Conservation (phyloP, 768 basidiomycete genomes). For the Candolleomyces aberdarensis region DNA sequence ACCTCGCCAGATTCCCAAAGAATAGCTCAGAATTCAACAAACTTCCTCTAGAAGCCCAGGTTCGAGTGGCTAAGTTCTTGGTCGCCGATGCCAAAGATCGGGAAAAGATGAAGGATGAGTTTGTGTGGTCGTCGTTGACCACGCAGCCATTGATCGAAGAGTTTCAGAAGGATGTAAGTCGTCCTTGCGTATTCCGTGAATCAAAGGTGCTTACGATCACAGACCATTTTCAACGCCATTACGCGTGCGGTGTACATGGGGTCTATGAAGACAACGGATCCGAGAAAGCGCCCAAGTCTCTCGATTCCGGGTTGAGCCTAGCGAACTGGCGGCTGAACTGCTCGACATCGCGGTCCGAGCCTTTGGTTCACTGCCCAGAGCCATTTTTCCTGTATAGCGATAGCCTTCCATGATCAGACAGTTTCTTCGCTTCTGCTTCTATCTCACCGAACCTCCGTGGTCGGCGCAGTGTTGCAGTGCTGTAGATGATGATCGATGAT, state of each 20-base stretch:
- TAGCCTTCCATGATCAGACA: too few relatives aligned
- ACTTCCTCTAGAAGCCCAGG: background rate
- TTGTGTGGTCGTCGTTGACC: slow-evolving; percentile 10
- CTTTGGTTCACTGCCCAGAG: too few relatives aligned
- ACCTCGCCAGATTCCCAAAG: background rate
- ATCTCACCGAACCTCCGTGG: too few relatives aligned
- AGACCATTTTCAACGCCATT: background rate
- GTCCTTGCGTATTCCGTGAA: background rate
- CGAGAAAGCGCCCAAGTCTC: background rate
- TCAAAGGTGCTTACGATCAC: background rate
- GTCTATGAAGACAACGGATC: background rate
- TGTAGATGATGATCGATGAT: too few relatives aligned
- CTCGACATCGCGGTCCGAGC: too few relatives aligned
- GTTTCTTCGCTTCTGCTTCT: too few relatives aligned
- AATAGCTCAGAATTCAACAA: slow-evolving; percentile 1
- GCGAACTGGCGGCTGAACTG: background rate
- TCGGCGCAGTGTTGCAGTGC: too few relatives aligned
- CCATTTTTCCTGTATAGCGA: too few relatives aligned
- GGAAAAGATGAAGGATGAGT: slow-evolving; percentile 12
- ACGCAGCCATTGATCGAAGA: slow-evolving; percentile 4
- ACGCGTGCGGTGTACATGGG: background rate
- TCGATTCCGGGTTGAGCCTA: background rate
- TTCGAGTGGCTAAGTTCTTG: slow-evolving; percentile 10
- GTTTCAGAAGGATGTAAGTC: slow-evolving; percentile 5
- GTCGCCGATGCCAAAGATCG: slow-evolving; percentile 1